Percentiles rank a stretch among this genome's conserved stretches.
These are phyloP conservation scores for Pelargonium cotyledonis DNA, from an alignment of 441 rosid genomes.

Conservation along the genomic window DNA sequence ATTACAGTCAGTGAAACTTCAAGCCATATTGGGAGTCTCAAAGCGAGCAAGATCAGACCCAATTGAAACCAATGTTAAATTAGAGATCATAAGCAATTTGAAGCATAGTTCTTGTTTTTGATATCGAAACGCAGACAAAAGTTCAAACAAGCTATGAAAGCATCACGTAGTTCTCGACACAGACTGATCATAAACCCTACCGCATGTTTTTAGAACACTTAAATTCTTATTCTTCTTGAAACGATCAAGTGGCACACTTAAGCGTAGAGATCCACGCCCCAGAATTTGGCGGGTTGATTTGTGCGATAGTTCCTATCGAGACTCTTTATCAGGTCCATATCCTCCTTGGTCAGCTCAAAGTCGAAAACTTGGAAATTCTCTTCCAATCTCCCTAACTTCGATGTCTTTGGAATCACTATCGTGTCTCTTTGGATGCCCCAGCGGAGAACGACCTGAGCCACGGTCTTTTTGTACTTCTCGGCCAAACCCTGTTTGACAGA, in stretches of 20 bases:
- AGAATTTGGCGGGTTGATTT: constrained; percentile 73
- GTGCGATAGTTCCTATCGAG: constrained; percentile 59
- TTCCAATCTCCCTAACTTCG: constrained; percentile 60
- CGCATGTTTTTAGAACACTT: background rate
- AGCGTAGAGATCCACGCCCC: constrained; percentile 86
- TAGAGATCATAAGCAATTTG: background rate
- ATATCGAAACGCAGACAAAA: background rate
- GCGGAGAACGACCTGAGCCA: constrained; percentile 66
- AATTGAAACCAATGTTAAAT: background rate
- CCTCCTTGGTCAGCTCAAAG: constrained; percentile 63
- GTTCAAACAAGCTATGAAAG: background rate
- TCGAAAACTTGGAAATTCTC: constrained; percentile 65
- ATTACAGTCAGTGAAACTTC: too few species aligned
- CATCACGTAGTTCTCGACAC: background rate
- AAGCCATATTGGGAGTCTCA: too few species aligned
- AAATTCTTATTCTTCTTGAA: constrained; percentile 14
- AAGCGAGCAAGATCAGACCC: background rate
- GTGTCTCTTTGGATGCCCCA: constrained; percentile 89
- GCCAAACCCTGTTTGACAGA: constrained; percentile 45
- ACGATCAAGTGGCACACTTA: constrained; percentile 20
- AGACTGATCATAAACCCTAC: background rate
- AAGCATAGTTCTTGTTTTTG: background rate
- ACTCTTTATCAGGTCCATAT: constrained; percentile 59
- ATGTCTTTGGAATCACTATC: constrained; percentile 72
- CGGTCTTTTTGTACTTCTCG: constrained; percentile 66